A percentile compares a stretch with the other conserved stretches of the same genome.
Conservation (phyloP, 495 filamentous ascomycete species). For the Penicillium angulare region DNA sequence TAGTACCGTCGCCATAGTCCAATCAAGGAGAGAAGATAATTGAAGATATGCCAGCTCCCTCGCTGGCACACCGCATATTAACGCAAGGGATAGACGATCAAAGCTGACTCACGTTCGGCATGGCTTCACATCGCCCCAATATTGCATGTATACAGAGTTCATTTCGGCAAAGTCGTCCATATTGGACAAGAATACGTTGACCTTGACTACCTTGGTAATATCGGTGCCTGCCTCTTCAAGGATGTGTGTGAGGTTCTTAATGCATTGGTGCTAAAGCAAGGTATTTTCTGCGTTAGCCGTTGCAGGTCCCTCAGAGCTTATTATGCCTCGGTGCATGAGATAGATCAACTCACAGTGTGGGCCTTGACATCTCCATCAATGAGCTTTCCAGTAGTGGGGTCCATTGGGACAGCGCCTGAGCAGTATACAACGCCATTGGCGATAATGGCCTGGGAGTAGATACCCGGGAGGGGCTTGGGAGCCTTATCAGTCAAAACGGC, state of each 20-base stretch:
- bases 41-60: background rate
- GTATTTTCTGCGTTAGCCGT: background rate
- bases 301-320: background rate
- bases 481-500: conserved; percentile 47
- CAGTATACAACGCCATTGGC: conserved; percentile 59
- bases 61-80: too few species aligned
- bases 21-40: background rate
- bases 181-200: conserved; percentile 65
- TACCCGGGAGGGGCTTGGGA: conserved; percentile 50
- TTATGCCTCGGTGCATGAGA: background rate
- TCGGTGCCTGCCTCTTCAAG: conserved; percentile 62
- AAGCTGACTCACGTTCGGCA: conserved; percentile 49
- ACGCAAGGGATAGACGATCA: too few species aligned
- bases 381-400: conserved; percentile 41
- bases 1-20: background rate
- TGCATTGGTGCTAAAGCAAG: conserved; percentile 37
- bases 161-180: conserved; percentile 65
- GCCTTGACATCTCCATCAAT: conserved; percentile 51
- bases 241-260: conserved; percentile 64
- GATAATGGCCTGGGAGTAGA: conserved; percentile 56
- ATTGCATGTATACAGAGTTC: conserved; percentile 43
- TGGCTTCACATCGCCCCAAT: conserved; percentile 59
- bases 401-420: conserved; percentile 50
- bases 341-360: conserved; percentile 38
- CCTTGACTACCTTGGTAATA: conserved; percentile 66